Conservation (phyloP, 2,329 filamentous ascomycete genomes). For the Berkeleyomyces basicola region DNA sequence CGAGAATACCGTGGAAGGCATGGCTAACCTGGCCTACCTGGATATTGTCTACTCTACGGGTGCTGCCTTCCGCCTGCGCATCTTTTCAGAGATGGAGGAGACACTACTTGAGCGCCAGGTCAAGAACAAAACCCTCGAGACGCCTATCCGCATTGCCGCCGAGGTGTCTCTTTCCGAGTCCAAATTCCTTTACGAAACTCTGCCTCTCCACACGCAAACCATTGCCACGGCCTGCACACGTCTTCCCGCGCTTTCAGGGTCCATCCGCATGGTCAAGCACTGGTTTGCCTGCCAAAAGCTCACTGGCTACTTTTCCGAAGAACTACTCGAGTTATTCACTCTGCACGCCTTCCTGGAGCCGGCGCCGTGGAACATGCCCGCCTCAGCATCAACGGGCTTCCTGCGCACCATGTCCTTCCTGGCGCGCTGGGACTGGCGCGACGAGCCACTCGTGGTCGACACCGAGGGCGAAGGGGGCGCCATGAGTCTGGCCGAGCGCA, state of each 20-base stretch:
- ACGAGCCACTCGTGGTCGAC: conserved; percentile 68
- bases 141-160: conserved; percentile 49
- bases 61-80: conserved; percentile 64
- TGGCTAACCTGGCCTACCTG: conserved; percentile 65
- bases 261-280: conserved; percentile 70
- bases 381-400: conserved; percentile 64
- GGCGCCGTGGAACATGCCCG: conserved; percentile 63
- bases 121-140: conserved; percentile 54
- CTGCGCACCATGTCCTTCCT: conserved; percentile 65
- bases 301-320: conserved; percentile 54
- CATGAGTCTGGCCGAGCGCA: conserved; percentile 40
- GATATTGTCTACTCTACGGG: conserved; percentile 62
- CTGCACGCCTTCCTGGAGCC: conserved; percentile 64
- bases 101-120: conserved; percentile 62
- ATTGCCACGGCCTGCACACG: conserved; percentile 67
- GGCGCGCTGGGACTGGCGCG: conserved; percentile 81
- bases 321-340: conserved; percentile 71
- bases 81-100: conserved; percentile 79
- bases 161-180: conserved; percentile 53
- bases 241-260: conserved; percentile 61
- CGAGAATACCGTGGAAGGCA: conserved; percentile 53
- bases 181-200: conserved; percentile 53
- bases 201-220: conserved; percentile 67
- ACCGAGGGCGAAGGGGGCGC: conserved; percentile 24
- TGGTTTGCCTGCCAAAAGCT: conserved; percentile 84